Conservation (phyloP, 2,329 filamentous ascomycete genomes). For the Fusarium tuaranense region DNA sequence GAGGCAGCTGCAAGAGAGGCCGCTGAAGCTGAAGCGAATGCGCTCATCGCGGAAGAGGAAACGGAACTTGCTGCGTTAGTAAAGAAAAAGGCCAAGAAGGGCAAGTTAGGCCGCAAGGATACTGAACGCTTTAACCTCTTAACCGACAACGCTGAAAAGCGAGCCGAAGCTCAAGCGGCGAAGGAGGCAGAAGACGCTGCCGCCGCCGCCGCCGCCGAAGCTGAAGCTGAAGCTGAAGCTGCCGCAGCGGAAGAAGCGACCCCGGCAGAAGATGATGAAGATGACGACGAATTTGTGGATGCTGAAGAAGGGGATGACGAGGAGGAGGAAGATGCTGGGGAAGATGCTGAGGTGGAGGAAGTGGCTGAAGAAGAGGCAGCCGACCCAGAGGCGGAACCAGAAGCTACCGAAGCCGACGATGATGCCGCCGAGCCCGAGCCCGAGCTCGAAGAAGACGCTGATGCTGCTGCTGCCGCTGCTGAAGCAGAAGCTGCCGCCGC, state of each 20-base stretch:
- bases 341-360: background rate
- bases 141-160: slow-evolving; percentile 40
- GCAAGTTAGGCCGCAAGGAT: slow-evolving; percentile 41
- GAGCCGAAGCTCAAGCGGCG: slow-evolving; percentile 45
- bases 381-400: slow-evolving; percentile 24
- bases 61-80: slow-evolving; percentile 52
- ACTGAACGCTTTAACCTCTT: slow-evolving; percentile 36
- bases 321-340: slow-evolving; percentile 17
- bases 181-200: slow-evolving; percentile 32
- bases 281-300: slow-evolving; percentile 7
- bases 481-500: slow-evolving; percentile 2
- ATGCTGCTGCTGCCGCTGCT: slow-evolving; percentile 39
- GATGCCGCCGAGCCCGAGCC: slow-evolving; percentile 31
- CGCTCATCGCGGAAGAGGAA: slow-evolving; percentile 40
- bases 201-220: slow-evolving; percentile 39
- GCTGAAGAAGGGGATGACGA: slow-evolving; percentile 8
- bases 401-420: slow-evolving; percentile 27
- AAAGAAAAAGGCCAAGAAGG: slow-evolving; percentile 52
- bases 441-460: slow-evolving; percentile 14
- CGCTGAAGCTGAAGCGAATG: slow-evolving; percentile 26
- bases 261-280: slow-evolving; percentile 19
- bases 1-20: slow-evolving; percentile 36
- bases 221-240: slow-evolving; percentile 47
- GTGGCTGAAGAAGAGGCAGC: background rate
- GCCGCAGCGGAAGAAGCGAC: slow-evolving; percentile 33